Evolutionary conservation across 495 filamentous ascomycete species (phyloP).

Genomic region (Lasiosphaeriaceae sp.): DNA sequence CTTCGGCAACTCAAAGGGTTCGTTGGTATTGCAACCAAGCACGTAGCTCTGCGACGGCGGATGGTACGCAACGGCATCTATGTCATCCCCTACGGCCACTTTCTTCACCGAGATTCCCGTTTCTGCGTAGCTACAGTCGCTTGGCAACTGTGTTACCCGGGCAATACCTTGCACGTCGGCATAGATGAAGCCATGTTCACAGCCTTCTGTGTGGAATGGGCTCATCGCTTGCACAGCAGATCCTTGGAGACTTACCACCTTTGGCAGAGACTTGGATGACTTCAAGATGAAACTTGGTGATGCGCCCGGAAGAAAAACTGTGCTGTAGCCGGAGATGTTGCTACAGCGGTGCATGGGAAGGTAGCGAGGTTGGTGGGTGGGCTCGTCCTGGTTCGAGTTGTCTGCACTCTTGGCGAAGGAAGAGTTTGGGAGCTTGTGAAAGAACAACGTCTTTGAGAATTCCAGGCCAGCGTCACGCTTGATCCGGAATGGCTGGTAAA

Average conservation of each 20-base stretch:
- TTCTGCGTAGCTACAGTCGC: constrained; percentile 59
- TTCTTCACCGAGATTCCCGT: constrained; percentile 67
- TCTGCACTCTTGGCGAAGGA: constrained; percentile 52
- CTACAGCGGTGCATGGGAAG: constrained; percentile 57
- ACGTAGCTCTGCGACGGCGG: constrained; percentile 69
- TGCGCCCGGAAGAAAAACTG: constrained; percentile 74
- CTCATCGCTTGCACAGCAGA: constrained; percentile 62
- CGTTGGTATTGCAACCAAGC: constrained; percentile 60
- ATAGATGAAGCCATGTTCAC: constrained; percentile 77
- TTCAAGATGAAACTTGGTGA: constrained; percentile 77
- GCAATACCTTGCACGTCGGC: constrained; percentile 64
- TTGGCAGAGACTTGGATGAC: constrained; percentile 68
- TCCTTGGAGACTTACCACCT: constrained; percentile 66
- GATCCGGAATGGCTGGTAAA: constrained; percentile 75
- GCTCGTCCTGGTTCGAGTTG: constrained; percentile 30
- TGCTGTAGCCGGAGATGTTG: constrained; percentile 69
- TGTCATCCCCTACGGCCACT: constrained; percentile 63
- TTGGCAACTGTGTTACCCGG: constrained; percentile 63
- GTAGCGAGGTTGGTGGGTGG: constrained; percentile 38
- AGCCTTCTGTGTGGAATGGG: constrained; percentile 67
- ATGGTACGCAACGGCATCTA: constrained; percentile 74
- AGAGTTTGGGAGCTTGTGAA: constrained; percentile 68
- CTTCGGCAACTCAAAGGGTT: constrained; percentile 76
- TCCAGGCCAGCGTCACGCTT: constrained; percentile 17
- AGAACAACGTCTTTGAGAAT: constrained; percentile 56